Percentiles rank a stretch among this genome's conserved stretches.
Evolutionary conservation across 371 early-diverging fungal species (phyloP).

Genomic region (Actinomucor elegans): DNA sequence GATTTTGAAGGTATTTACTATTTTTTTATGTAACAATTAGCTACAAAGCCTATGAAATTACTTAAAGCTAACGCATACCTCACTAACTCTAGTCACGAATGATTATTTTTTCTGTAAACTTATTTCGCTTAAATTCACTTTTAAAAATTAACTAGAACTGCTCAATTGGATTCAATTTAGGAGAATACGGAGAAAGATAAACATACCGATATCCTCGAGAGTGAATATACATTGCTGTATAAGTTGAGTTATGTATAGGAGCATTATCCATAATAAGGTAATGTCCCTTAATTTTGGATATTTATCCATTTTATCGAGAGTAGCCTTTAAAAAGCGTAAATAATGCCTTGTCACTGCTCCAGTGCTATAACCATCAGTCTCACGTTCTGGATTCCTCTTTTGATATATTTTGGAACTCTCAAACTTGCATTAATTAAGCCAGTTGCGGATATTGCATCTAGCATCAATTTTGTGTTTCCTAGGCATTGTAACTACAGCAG

Average conservation of each 20-base stretch:
- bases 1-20: too few species aligned
- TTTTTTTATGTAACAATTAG: too few species aligned
- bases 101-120: constrained; percentile 4
- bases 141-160: constrained; percentile 13
- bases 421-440: constrained; percentile 20
- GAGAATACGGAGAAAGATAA: constrained; percentile 19
- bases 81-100: constrained; percentile 7
- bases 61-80: constrained; percentile 8
- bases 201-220: constrained; percentile 21
- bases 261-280: constrained; percentile 30
- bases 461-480: constrained; percentile 15
- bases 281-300: constrained; percentile 28
- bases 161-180: constrained; percentile 22
- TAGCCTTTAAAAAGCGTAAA: constrained; percentile 13
- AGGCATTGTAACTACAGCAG: constrained; percentile 8
- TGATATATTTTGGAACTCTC: constrained; percentile 17
- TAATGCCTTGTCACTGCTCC: constrained; percentile 14
- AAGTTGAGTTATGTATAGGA: constrained; percentile 25
- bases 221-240: constrained; percentile 22
- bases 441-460: constrained; percentile 16
- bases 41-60: too few species aligned
- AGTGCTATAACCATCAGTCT: constrained; percentile 10
- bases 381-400: constrained; percentile 11
- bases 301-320: constrained; percentile 23
- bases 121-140: constrained; percentile 12